Percentiles rank a stretch among this genome's conserved stretches.
Conservation (phyloP, 2,329 filamentous ascomycete genomes). For the Neonectria neomacrospora region DNA sequence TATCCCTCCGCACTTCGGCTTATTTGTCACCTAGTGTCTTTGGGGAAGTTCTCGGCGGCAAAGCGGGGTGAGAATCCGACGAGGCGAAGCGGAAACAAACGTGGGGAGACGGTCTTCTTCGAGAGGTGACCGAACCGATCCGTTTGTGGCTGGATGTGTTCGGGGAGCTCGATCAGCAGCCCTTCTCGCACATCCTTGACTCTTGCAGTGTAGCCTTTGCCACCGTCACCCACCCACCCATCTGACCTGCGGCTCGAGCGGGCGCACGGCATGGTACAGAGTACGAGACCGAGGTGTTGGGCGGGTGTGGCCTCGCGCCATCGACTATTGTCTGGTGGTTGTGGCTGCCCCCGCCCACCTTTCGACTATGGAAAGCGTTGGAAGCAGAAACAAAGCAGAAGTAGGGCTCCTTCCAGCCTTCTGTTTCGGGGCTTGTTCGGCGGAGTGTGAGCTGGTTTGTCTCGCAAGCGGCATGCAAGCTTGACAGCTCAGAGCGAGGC, state of each 20-base stretch:
- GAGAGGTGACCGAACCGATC: not conserved
- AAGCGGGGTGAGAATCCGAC: slow-evolving; percentile 6
- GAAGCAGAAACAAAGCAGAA: not conserved
- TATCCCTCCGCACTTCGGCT: not conserved
- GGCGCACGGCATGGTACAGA: slow-evolving; percentile 7
- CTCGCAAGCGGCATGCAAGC: slow-evolving; percentile 10
- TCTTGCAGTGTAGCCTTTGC: slow-evolving; percentile 9
- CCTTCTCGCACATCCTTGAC: slow-evolving; percentile 8
- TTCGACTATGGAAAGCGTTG: not conserved
- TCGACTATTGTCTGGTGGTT: slow-evolving; percentile 13
- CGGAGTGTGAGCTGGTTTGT: not conserved
- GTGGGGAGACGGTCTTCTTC: slow-evolving; percentile 5
- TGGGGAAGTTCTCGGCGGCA: slow-evolving; percentile 1
- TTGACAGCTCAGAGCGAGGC: not conserved
- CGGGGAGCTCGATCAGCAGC: slow-evolving; percentile 14
- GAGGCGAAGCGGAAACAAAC: slow-evolving; percentile 12
- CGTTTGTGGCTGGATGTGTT: not conserved
- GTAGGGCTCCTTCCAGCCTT: not conserved
- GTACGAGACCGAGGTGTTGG: slow-evolving; percentile 11
- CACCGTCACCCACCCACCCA: slow-evolving; percentile 7
- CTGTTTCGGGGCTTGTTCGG: not conserved
- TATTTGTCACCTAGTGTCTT: not conserved
- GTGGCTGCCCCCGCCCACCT: slow-evolving; percentile 4
- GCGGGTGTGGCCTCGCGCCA: slow-evolving; percentile 4
- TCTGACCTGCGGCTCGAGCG: slow-evolving; percentile 13